A percentile compares a stretch with the other conserved stretches of the same genome.
phyloP scores from a whole-genome alignment of 2,329 filamentous ascomycete species.

The Aspergillus versicolor region DNA sequence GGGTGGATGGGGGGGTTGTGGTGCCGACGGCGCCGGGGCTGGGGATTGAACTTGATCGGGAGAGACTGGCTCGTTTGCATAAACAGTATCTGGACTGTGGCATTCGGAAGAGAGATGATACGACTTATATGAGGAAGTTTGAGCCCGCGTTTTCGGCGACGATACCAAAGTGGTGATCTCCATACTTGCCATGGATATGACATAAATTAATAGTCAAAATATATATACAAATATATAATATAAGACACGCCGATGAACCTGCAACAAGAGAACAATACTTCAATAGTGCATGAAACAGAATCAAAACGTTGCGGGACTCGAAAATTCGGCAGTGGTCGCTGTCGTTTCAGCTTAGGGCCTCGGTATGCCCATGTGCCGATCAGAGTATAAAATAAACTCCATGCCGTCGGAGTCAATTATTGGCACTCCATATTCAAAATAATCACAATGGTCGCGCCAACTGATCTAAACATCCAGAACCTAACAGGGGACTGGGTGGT shows the following conservation, averaged over 20 bases:
- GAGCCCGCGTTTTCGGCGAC: background rate
- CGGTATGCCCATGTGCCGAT: too few relatives aligned
- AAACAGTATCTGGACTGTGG: constrained; percentile 41
- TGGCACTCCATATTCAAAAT: background rate
- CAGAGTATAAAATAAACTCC: too few relatives aligned
- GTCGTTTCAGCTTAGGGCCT: too few relatives aligned
- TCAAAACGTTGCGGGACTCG: too few relatives aligned
- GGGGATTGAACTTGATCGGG: constrained; percentile 41
- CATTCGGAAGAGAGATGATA: constrained; percentile 2
- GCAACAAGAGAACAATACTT: too few relatives aligned
- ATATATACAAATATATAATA: too few relatives aligned
- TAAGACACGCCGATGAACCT: too few relatives aligned
- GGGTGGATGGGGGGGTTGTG: constrained; percentile 36
- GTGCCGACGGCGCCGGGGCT: constrained; percentile 39
- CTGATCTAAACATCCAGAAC: background rate
- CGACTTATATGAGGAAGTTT: constrained; percentile 5
- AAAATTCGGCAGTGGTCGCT: too few relatives aligned
- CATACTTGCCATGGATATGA: background rate
- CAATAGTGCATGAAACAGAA: too few relatives aligned
- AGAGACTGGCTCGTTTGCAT: constrained; percentile 36
- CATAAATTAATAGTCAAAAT: background rate
- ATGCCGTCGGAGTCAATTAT: too few relatives aligned
- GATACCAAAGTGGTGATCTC: constrained; percentile 1
- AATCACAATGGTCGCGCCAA: background rate
- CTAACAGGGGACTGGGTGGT: background rate